phyloP scores from a whole-genome alignment of 345 rosid genomes.

The Citrus glauca region DNA sequence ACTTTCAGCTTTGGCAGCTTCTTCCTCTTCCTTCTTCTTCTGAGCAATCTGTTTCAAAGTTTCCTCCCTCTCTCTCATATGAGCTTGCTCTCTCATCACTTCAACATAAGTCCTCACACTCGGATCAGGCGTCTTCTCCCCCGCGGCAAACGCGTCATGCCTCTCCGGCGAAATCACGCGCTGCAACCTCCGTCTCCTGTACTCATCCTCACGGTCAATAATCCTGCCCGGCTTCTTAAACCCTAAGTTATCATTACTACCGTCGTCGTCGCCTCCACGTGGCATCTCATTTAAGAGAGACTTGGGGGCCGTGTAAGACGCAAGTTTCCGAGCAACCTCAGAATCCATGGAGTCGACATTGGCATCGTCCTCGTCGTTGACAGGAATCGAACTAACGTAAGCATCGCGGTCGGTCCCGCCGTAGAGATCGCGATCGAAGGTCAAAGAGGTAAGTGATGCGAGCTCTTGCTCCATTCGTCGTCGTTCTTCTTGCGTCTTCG shows the following conservation, averaged over 20 bases:
- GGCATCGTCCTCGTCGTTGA: constrained; percentile 79
- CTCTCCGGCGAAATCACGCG: constrained; percentile 88
- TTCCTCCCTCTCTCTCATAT: constrained; percentile 59
- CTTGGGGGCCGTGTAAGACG: constrained; percentile 93
- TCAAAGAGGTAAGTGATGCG: constrained; percentile 66
- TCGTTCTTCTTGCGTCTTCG: constrained; percentile 82
- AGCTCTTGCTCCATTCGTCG: constrained; percentile 66
- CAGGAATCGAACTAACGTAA: constrained; percentile 70
- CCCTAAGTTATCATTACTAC: constrained; percentile 40
- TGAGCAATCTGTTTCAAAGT: constrained; percentile 50
- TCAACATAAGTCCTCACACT: constrained; percentile 73
- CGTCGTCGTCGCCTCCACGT: constrained; percentile 55
- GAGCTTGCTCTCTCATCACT: constrained; percentile 79
- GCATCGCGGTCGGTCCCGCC: constrained; percentile 66
- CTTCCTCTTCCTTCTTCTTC: constrained; percentile 84
- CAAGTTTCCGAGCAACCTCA: constrained; percentile 69
- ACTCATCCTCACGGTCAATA: constrained; percentile 91
- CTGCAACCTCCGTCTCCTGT: constrained; percentile 77
- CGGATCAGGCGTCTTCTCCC: constrained; percentile 93
- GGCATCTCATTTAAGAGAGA: constrained; percentile 73
- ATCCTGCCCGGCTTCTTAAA: constrained; percentile 64
- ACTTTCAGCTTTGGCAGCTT: constrained; percentile 45
- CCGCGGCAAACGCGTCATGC: constrained; percentile 83
- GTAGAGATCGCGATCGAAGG: constrained; percentile 75
- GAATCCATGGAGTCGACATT: constrained; percentile 54